Percentiles rank a stretch among this genome's conserved stretches.
Evolutionary conservation across 225 moss, liverwort and hornwort species (phyloP).

Genomic region (Pseudoscleropodium purum): DNA sequence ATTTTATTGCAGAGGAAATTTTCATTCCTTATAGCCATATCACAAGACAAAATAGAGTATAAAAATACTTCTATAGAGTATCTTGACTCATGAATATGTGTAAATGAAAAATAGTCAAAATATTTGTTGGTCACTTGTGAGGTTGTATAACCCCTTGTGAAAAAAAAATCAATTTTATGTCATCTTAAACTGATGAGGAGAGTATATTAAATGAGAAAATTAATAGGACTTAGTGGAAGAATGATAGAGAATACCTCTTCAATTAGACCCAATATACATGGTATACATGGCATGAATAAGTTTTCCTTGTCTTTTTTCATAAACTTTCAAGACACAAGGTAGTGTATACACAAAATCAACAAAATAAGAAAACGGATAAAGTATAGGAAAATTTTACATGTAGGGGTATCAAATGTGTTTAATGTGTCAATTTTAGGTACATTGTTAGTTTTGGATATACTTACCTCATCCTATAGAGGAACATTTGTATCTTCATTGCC

Average conservation of each 20-base stretch:
- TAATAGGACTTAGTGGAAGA: not conserved
- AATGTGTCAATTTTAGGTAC: not conserved
- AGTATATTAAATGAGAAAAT: not conserved
- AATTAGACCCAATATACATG: not conserved
- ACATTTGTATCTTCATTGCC: not conserved
- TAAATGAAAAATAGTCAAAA: not conserved
- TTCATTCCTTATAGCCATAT: not conserved
- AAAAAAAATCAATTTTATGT: not conserved
- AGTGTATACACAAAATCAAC: no score
- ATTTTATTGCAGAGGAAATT: not conserved
- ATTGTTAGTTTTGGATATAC: not conserved
- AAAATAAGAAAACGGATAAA: no score
- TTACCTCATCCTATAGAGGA: rapidly evolving
- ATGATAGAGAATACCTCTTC: rapidly evolving
- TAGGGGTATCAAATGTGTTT: not conserved
- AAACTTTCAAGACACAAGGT: no score
- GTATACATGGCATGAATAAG: not conserved
- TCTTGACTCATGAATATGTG: not conserved
- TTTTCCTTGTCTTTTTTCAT: not conserved
- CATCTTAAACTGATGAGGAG: not conserved
- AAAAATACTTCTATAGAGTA: not conserved
- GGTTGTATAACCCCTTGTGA: not conserved
- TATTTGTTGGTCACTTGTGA: not conserved
- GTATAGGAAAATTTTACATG: not conserved
- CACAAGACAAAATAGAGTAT: not conserved